Conservation (phyloP, 805 yeast species). For the Kazachstania martiniae region DNA sequence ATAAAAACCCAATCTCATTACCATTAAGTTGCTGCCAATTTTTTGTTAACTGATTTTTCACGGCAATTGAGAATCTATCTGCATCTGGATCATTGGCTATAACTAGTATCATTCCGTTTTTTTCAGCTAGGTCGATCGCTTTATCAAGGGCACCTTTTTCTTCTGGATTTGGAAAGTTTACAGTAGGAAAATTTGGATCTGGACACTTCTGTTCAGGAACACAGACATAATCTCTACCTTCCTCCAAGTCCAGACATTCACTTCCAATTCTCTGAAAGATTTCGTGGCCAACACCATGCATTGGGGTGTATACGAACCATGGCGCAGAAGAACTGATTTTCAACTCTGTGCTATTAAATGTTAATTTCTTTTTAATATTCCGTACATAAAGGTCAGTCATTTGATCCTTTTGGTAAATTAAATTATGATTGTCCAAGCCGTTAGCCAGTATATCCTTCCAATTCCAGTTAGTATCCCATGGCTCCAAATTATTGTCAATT, state of each 20-base stretch:
- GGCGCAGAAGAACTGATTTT: slow-evolving; percentile 8
- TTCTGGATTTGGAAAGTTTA: slow-evolving; percentile 89
- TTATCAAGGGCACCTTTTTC: slow-evolving; percentile 81
- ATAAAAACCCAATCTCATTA: slow-evolving; percentile 78
- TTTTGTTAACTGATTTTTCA: slow-evolving; percentile 30
- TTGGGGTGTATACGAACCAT: slow-evolving; percentile 75
- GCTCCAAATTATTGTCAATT: slow-evolving; percentile 51
- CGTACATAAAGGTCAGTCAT: slow-evolving; percentile 34
- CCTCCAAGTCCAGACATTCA: slow-evolving; percentile 29
- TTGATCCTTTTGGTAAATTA: slow-evolving; percentile 34
- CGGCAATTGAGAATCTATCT: slow-evolving; percentile 80
- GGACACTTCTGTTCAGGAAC: slow-evolving; percentile 63
- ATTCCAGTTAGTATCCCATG: slow-evolving; percentile 48
- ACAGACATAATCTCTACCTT: slow-evolving; percentile 25
- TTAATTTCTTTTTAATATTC: slow-evolving; percentile 11
- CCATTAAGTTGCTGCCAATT: slow-evolving; percentile 79
- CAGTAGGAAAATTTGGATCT: slow-evolving; percentile 81
- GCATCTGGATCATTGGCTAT: slow-evolving; percentile 96
- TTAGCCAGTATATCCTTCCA: slow-evolving; percentile 29
- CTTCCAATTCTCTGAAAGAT: slow-evolving; percentile 33
- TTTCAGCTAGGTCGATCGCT: slow-evolving; percentile 49
- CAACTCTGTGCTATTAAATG: too few relatives aligned
- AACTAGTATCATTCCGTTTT: slow-evolving; percentile 40
- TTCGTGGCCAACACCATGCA: slow-evolving; percentile 88
- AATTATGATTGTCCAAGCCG: slow-evolving; percentile 13